Base-by-base conservation (phyloP, 1,139 yeast genomes). In the Yamadazyma taylorii region DNA sequence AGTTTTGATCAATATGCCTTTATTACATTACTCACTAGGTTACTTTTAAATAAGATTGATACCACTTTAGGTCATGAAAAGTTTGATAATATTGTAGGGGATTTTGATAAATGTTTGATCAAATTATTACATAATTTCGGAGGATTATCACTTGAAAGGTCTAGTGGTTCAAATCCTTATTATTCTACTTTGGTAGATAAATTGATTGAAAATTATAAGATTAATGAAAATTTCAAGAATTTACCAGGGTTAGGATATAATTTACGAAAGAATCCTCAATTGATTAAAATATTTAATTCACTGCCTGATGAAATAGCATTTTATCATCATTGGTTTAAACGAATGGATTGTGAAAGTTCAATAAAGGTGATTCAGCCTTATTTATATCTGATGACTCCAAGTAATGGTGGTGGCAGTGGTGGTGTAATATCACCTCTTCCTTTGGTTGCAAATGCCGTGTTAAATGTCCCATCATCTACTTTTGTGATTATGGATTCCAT, bases 251-350 rank as follows among this genome's bases (percentile, higher is more conserved):
- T 59, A 27, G 51, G 61, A 1, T 67, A 63, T 41, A 52, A 59
- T 39, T 52, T 69, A 35, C 47, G 72, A 38, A 54, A 58, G 35
- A 66, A 63, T 38, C 66, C 66, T 2, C 64, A 61, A 32, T 56
- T 69, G 23, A 45, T 69, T 7, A 48, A 53, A 21, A 58, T 65
- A 2, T 69, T 69, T 51, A 69, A 69, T 45, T 61, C 70, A 7
- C 64, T 69, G 38, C 75, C 75, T 0, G 75, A 69, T 40, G 75
- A 69, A 48, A 68, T 72, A 5, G 69, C 74, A 2, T 60, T 43
- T 41, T 54, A 64, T 43, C 73, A 68, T 39, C 55, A 57, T 21
- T 55, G 62, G 57, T 66, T 64, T 38, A 38, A 53, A 39, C 52
- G 42, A 31, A 41, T 56, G 30, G 44, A 48, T 11, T 36, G 43